A percentile compares a stretch with the other conserved stretches of the same genome.
Conservation (phyloP, 306 rosid species). For the Rosa persica region DNA sequence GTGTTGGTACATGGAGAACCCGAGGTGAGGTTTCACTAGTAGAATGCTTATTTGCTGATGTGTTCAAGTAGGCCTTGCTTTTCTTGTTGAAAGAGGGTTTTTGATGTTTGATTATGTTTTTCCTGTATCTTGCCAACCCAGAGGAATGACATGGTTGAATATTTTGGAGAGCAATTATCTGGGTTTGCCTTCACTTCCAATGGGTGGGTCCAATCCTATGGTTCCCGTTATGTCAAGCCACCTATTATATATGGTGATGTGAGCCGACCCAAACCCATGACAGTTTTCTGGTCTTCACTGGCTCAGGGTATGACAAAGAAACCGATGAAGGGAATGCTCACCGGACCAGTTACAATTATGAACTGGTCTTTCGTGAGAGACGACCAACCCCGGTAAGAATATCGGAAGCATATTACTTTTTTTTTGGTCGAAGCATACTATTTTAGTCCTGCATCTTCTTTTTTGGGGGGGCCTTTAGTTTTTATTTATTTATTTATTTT, state of each 20-base stretch:
- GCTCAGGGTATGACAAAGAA: conserved; percentile 84
- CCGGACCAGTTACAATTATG: conserved; percentile 84
- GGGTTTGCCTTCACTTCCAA: conserved; percentile 87
- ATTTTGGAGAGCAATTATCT: conserved; percentile 87
- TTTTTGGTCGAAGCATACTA: background rate
- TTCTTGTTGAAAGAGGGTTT: conserved; percentile 8
- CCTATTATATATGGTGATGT: conserved; percentile 89
- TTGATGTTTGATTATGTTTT: conserved; percentile 8
- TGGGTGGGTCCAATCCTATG: conserved; percentile 94
- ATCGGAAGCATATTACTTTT: background rate
- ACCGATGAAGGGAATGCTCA: conserved; percentile 94
- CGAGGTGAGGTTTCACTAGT: conserved; percentile 52
- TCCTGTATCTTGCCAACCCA: conserved; percentile 30
- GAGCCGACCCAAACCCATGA: conserved; percentile 90
- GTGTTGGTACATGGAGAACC: conserved; percentile 94
- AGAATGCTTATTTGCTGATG: conserved; percentile 9
- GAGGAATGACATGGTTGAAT: conserved; percentile 97
- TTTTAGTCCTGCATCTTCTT: too few species aligned
- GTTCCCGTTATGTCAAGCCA: conserved; percentile 86
- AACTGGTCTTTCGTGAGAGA: conserved; percentile 90
- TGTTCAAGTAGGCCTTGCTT: conserved; percentile 3
- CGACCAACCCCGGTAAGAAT: conserved; percentile 74
- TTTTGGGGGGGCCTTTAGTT: background rate
- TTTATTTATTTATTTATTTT: background rate
- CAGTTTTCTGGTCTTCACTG: conserved; percentile 84